Evolutionary conservation across 495 filamentous ascomycete species (phyloP).

Genomic region (Chaetomium fimeti): DNA sequence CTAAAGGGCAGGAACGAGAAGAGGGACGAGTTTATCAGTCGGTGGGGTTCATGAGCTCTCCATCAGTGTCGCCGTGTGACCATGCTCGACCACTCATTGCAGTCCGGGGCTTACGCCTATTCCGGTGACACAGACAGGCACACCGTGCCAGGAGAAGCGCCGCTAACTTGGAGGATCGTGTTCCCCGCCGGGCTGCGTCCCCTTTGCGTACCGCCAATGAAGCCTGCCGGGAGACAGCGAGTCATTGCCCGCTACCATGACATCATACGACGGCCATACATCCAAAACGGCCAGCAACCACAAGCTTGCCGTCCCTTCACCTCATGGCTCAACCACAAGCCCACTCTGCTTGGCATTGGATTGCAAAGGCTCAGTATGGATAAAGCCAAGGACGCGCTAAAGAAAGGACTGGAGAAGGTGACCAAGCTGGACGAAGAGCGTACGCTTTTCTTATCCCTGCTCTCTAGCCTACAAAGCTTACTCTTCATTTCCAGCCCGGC

Average conservation of each 20-base stretch:
- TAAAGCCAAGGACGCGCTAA: constrained; percentile 15
- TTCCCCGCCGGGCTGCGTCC: too few relatives aligned
- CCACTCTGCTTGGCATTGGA: neutral
- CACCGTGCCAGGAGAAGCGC: too few relatives aligned
- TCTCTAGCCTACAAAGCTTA: neutral
- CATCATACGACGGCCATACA: neutral
- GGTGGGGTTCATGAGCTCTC: constrained; percentile 37
- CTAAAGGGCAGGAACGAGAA: constrained; percentile 37
- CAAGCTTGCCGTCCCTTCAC: neutral
- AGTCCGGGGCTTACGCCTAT: too few relatives aligned
- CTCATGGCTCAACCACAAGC: neutral
- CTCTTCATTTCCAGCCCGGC: neutral
- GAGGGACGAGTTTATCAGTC: constrained; percentile 41
- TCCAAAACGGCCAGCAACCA: neutral
- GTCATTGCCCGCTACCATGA: neutral
- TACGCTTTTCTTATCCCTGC: constrained; percentile 5
- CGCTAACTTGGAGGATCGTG: too few relatives aligned
- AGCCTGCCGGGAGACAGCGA: neutral
- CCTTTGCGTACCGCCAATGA: neutral
- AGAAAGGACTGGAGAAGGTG: constrained; percentile 23
- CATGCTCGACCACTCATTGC: neutral
- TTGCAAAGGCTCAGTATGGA: constrained; percentile 11
- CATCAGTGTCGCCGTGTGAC: neutral
- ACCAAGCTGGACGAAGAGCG: constrained; percentile 18
- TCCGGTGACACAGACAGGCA: too few relatives aligned